phyloP scores from a whole-genome alignment of 148 eudicot species.

The Agrostemma githago region DNA sequence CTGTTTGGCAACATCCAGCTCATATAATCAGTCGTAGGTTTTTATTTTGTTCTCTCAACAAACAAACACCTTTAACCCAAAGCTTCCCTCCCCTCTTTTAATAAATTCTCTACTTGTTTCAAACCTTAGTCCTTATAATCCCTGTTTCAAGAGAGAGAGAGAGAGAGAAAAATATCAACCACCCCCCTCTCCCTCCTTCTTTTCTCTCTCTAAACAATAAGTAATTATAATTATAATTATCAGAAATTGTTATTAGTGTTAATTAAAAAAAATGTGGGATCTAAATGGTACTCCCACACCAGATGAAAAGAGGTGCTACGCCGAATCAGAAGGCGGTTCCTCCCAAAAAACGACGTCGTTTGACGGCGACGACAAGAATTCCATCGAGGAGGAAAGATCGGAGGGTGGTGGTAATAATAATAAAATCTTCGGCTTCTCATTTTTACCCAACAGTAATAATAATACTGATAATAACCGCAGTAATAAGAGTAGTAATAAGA shows the following conservation, averaged over 20 bases:
- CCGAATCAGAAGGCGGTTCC: slow-evolving; percentile 49
- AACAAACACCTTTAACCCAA: slow-evolving; percentile 34
- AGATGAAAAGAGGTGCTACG: slow-evolving; percentile 29
- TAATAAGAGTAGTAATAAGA: not conserved
- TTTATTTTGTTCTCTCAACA: slow-evolving; percentile 24
- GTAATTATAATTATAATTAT: not conserved
- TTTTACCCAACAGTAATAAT: slow-evolving; percentile 16
- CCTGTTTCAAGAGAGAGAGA: slow-evolving; percentile 18
- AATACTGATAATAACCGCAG: not conserved
- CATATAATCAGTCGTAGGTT: slow-evolving; percentile 40
- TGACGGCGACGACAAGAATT: slow-evolving; percentile 47
- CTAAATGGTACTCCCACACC: slow-evolving; percentile 80
- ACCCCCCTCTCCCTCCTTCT: not conserved
- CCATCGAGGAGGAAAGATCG: slow-evolving; percentile 43
- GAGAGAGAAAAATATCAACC: slow-evolving; percentile 12
- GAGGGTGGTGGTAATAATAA: slow-evolving; percentile 33
- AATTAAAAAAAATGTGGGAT: slow-evolving; percentile 69
- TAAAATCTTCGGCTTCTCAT: slow-evolving; percentile 66
- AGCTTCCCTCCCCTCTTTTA: slow-evolving; percentile 3
- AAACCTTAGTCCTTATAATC: not conserved
- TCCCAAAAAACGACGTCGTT: slow-evolving; percentile 41
- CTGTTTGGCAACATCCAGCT: slow-evolving; percentile 31
- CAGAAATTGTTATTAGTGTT: too few species aligned
- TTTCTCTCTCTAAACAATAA: not conserved
- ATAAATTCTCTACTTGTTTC: slow-evolving; percentile 16